Conservation (phyloP, 208 protist genomes). For the Leishmania aethiopica region DNA sequence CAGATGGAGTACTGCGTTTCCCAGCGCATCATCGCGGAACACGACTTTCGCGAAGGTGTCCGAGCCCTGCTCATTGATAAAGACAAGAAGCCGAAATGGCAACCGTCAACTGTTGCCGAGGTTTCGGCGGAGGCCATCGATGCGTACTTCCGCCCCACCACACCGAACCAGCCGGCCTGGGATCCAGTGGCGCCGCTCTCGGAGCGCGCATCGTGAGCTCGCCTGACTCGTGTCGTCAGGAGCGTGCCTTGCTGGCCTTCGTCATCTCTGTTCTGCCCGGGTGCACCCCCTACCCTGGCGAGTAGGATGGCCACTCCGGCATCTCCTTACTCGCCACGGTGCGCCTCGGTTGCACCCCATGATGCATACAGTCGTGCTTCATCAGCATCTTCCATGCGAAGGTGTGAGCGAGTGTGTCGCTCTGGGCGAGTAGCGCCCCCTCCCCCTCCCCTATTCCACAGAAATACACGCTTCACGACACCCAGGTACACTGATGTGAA, state of each 20-base stretch:
- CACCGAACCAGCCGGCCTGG: constrained; percentile 39
- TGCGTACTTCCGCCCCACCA: constrained; percentile 39
- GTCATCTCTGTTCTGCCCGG: background rate
- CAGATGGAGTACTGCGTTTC: constrained; percentile 60
- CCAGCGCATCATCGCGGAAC: constrained; percentile 31
- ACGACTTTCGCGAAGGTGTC: constrained; percentile 86
- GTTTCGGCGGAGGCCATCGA: constrained; percentile 39
- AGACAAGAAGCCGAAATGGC: constrained; percentile 79
- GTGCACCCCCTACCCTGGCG: background rate
- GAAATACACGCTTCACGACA: background rate
- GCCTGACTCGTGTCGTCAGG: background rate
- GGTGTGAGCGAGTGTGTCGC: background rate
- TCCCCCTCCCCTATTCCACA: background rate
- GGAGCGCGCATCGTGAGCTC: background rate
- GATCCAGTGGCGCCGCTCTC: constrained; percentile 40
- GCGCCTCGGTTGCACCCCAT: background rate
- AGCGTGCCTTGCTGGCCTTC: background rate
- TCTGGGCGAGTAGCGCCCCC: background rate
- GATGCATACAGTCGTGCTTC: background rate
- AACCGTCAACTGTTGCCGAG: constrained; percentile 50
- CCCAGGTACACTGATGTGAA: background rate
- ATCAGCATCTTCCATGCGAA: background rate
- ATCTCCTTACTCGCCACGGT: background rate
- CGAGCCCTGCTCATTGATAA: constrained; percentile 84
- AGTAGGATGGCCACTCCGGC: background rate